Conservation (phyloP, 1,284 basidiomycete genomes). For the Marasmius tenuissimus region DNA sequence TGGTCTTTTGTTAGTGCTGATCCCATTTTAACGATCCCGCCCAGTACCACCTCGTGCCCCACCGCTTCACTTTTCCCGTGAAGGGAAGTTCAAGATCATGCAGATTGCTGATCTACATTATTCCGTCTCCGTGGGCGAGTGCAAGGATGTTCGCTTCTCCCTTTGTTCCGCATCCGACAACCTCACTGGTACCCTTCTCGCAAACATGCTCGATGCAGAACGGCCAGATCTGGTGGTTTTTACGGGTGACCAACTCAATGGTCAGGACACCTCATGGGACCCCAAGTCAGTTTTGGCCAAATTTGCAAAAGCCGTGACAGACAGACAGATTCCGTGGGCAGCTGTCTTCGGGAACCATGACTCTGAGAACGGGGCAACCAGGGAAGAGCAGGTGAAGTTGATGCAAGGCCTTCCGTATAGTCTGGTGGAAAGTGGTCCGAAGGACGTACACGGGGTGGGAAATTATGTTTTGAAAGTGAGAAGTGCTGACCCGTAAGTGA, state of each 20-base stretch:
- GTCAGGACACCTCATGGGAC: conserved; percentile 88
- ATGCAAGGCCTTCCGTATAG: conserved; percentile 86
- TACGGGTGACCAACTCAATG: conserved; percentile 84
- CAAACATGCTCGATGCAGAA: conserved; percentile 73
- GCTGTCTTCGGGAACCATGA: conserved; percentile 95
- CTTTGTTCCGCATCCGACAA: conserved; percentile 57
- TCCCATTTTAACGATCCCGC: conserved; percentile 3
- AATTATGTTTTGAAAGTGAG: conserved; percentile 81
- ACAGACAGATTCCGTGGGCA: conserved; percentile 83
- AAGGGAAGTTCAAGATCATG: conserved; percentile 86
- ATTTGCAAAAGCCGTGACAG: conserved; percentile 77
- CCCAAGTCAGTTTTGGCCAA: conserved; percentile 84
- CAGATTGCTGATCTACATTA: conserved; percentile 92
- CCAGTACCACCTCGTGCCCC: conserved; percentile 67
- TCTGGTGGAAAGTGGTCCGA: conserved; percentile 77
- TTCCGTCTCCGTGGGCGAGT: conserved; percentile 72
- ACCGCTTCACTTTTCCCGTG: conserved; percentile 76
- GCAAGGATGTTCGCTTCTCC: conserved; percentile 58
- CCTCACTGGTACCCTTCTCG: conserved; percentile 71
- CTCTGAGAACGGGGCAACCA: conserved; percentile 64
- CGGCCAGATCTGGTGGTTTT: conserved; percentile 91
- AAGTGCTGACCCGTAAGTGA: conserved; percentile 71
- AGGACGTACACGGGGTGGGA: conserved; percentile 80
- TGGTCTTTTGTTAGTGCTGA: neutral
- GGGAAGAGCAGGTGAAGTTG: conserved; percentile 67